phyloP scores from a whole-genome alignment of 257 asterid genomes.

The Echites panduratus region DNA sequence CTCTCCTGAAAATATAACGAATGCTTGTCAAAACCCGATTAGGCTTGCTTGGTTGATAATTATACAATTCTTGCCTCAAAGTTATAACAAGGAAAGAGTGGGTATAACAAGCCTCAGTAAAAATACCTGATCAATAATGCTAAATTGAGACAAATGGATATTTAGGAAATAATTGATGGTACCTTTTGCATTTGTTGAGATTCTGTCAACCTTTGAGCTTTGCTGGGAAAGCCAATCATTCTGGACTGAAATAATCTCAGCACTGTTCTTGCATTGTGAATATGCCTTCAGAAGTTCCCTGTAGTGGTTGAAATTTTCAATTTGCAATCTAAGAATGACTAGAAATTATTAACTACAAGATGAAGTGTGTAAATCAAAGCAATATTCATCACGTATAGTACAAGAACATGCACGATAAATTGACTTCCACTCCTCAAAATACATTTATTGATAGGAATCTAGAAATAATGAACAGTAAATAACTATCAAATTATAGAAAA shows the following conservation, averaged over 20 bases:
- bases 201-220: constrained; percentile 33
- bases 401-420: not conserved
- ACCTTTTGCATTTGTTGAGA: constrained; percentile 37
- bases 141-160: not conserved
- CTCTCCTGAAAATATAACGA: constrained; percentile 29
- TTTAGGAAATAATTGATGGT: not conserved
- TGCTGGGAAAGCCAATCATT: constrained; percentile 81
- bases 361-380: not conserved
- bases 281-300: constrained; percentile 86
- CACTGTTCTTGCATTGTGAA: constrained; percentile 63
- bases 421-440: not conserved
- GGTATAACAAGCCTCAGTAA: not conserved
- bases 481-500: not conserved
- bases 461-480: not conserved
- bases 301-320: constrained; percentile 21
- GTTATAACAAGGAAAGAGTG: not conserved
- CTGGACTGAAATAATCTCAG: constrained; percentile 64
- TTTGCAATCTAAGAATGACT: constrained; percentile 4
- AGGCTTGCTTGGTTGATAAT: not conserved
- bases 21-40: not conserved
- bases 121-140: not conserved
- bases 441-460: not conserved
- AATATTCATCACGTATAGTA: not conserved
- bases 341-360: not conserved
- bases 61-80: not conserved